Evolutionary conservation across 768 basidiomycete species (phyloP).

Genomic region (Phanerochaete sordida): DNA sequence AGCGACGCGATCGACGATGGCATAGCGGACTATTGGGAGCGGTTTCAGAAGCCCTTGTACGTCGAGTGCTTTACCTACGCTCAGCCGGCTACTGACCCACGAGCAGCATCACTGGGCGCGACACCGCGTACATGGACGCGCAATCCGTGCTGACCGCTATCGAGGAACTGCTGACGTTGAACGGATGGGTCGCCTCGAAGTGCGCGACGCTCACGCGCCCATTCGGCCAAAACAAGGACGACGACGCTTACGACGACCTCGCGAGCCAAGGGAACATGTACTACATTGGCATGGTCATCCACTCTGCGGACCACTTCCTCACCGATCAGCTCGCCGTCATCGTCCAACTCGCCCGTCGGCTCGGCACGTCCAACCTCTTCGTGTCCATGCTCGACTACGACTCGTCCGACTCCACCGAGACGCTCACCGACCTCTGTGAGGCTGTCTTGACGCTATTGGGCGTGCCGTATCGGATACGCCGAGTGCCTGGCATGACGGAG

Average conservation of each 20-base stretch:
- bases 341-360: slow-evolving; percentile 88
- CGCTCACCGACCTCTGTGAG: slow-evolving; percentile 91
- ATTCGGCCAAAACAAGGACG: slow-evolving; percentile 86
- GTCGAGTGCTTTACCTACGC: slow-evolving; percentile 25
- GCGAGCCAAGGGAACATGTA: slow-evolving; percentile 81
- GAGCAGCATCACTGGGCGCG: slow-evolving; percentile 68
- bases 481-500: slow-evolving; percentile 90
- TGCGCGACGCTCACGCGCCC: slow-evolving; percentile 94
- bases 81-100: background rate
- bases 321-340: slow-evolving; percentile 98
- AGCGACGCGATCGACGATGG: slow-evolving; percentile 73
- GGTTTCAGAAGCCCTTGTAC: slow-evolving; percentile 90
- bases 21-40: slow-evolving; percentile 83
- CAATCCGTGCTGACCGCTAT: slow-evolving; percentile 88
- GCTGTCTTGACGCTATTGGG: slow-evolving; percentile 91
- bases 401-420: slow-evolving; percentile 92
- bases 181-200: slow-evolving; percentile 96
- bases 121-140: slow-evolving; percentile 85
- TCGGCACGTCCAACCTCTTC: slow-evolving; percentile 88
- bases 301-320: slow-evolving; percentile 98
- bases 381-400: slow-evolving; percentile 98
- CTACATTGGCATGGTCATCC: slow-evolving; percentile 92
- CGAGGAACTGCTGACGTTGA: slow-evolving; percentile 90
- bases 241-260: slow-evolving; percentile 88
- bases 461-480: slow-evolving; percentile 87